Percentiles rank a stretch among this genome's conserved stretches.
phyloP scores from a whole-genome alignment of 1,284 basidiomycete species.

The Ustilago crameri region DNA sequence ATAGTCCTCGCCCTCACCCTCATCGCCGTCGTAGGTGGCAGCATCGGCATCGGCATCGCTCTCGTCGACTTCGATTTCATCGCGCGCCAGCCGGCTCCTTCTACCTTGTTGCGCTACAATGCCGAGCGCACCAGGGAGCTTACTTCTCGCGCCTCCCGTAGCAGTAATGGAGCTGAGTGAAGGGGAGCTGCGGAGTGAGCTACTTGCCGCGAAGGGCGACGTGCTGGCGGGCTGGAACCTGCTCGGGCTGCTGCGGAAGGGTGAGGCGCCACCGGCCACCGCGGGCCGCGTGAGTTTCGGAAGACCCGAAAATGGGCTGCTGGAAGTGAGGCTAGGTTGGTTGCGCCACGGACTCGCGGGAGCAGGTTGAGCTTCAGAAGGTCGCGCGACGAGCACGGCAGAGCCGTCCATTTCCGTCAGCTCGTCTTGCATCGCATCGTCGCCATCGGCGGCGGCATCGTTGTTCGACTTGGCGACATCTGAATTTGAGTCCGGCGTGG shows the following conservation, averaged over 20 bases:
- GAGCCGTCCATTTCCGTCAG: constrained; percentile 24
- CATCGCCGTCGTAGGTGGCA: neutral
- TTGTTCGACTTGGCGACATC: neutral
- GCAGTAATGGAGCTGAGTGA: constrained; percentile 8
- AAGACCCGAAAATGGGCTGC: constrained; percentile 48
- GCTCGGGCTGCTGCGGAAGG: constrained; percentile 24
- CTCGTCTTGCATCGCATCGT: constrained; percentile 36
- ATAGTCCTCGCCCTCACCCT: constrained; percentile 3
- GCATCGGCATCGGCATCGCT: constrained; percentile 18
- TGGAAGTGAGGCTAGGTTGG: constrained; percentile 41
- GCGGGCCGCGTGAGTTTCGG: constrained; percentile 38
- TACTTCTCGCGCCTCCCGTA: neutral
- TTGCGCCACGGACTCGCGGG: constrained; percentile 43
- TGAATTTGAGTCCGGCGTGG: neutral
- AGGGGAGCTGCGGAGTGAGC: constrained; percentile 31
- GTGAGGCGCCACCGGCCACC: constrained; percentile 17
- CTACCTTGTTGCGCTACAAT: constrained; percentile 43
- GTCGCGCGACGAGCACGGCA: constrained; percentile 21
- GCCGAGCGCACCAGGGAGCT: constrained; percentile 30
- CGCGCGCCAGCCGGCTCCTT: constrained; percentile 26
- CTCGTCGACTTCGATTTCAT: constrained; percentile 12
- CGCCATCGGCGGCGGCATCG: constrained; percentile 3
- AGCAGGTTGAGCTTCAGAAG: constrained; percentile 3
- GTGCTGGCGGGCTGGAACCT: constrained; percentile 36
- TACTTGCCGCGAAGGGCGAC: constrained; percentile 30